A percentile compares a stretch with the other conserved stretches of the same genome.
These are phyloP conservation scores for Canavalia gladiata DNA, from an alignment of 306 rosid species.

Conservation along the genomic window DNA sequence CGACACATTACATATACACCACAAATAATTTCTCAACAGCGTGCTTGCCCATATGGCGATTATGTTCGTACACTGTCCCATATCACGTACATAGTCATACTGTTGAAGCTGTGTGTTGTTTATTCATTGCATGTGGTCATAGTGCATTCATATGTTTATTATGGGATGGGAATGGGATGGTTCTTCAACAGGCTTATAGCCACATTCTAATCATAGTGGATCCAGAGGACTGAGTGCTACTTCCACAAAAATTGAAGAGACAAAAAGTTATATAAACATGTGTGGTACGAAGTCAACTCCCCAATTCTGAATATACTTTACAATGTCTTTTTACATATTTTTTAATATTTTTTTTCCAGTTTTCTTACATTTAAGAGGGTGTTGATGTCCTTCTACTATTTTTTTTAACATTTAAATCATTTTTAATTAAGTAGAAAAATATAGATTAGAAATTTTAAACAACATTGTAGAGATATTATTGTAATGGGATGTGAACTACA, in stretches of 20 bases:
- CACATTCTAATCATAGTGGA: slow-evolving; percentile 5
- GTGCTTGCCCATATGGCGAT: neutral
- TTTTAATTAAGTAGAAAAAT: too few species aligned
- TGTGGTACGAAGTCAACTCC: slow-evolving; percentile 10
- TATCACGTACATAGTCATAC: neutral
- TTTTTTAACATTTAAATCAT: too few species aligned
- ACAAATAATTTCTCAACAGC: neutral
- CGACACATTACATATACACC: neutral
- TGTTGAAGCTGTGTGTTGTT: neutral
- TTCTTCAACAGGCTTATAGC: neutral
- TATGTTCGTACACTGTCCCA: neutral
- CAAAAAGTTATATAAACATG: neutral
- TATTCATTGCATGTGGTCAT: neutral
- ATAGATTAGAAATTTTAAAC: too few species aligned
- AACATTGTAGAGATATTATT: too few species aligned
- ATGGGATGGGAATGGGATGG: neutral
- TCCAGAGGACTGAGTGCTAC: neutral
- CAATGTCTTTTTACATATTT: too few species aligned
- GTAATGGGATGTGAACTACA: too few species aligned
- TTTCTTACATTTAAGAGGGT: too few species aligned
- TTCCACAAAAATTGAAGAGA: neutral
- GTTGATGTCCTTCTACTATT: too few species aligned
- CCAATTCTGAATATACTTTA: too few species aligned
- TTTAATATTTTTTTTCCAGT: too few species aligned
- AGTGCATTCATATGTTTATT: neutral